Base-by-base conservation (phyloP, 2,329 filamentous ascomycete species). In the Apiospora hydei region DNA sequence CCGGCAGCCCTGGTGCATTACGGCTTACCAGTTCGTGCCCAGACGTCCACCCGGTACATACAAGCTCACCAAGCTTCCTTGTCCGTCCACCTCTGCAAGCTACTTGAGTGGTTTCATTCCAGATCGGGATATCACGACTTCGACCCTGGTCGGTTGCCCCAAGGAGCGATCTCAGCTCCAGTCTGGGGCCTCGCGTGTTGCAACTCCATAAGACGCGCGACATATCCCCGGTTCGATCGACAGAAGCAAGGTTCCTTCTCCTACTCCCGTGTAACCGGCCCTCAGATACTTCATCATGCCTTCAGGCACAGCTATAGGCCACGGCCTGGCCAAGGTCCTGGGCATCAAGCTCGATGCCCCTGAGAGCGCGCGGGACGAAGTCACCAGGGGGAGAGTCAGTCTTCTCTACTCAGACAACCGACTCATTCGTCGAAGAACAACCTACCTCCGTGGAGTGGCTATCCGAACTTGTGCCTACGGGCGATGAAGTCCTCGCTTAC, bases 361-460 rank as follows among this genome's bases (percentile, higher is more conserved):
- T 61, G 88, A 95, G 73, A 83, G 84, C 47, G 82, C 83, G 70
- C 77, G 83, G 26, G 91, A 94, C 69, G 88, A 91, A 66, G 86
- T 94, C 69, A 93, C 92, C 16, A 87, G 92, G 67, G 67, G 93
- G 93, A 77, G 94, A 96, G 81, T 97, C 94, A 0, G 87, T 93
- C 72, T 91, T 94, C 78, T 96, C 95, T 0, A 86, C 89, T 47
- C 88, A 89, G 61, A 94, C 91, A 1, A 89, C 90, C 57, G 92
- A 96, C 76, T 92, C 89, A 67, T 98, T 97, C 80, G 87, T 96
- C 71, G 96, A 99, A 80, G 87, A 92, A 26, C 92, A 94, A 73
- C 96, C 96, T 0, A 93, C 91, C 4, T 89, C 90, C 0, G 78
- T 82, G 8, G 95, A 98, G 79, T 97, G 91, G 89, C 75, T 98